Evolutionary conservation across 257 asterid species (phyloP), one percentile per base, ranked within the genome.

Genomic region (Dorcoceras hygrometricum): DNA sequence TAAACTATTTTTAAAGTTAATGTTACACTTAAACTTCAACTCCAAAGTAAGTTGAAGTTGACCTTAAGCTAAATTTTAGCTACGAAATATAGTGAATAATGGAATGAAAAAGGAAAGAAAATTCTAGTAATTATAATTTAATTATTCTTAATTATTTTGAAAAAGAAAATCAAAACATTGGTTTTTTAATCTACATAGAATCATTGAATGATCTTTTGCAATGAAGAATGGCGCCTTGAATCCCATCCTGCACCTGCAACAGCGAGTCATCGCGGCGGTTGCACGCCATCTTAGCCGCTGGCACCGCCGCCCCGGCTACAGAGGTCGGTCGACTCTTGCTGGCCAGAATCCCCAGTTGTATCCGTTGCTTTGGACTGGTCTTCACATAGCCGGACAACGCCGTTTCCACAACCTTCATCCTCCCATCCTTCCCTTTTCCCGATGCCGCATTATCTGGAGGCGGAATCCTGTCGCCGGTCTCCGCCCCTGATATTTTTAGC

Each of bases 171-270:
- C 3, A 12, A 39, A 34, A 39, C 50, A 39, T 39, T 12, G 50
- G 11, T 39, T 11, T 1, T 39, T 11, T 2, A 12, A 87, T 95
- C 98, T 80, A n/a, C n/a, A 84, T 64, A 8, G 90, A 77, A 14
- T 90, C 79, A 62, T 92, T 86, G 81, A 87, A 92, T 1, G 96
- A 92, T 67, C 75, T 81, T 79, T 92, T 92, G 90, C 97, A 92
- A 59, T 92, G 97, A 69, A 87, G 57, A 76, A 92, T 92, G 64
- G 97, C 97, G 57, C 96, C 81, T 71, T 86, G 95, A 23, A 92
- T 92, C 68, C 92, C 98, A 62, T 92, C 96, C 76, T 89, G 90
- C 68, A 87, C 71, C 85, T 83, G 90, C 76, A 87, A 23, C 73
- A 89, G 74, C 51, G 98, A 89, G 71, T 86, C 96, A 26, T 92